phyloP scores from a whole-genome alignment of 2,329 filamentous ascomycete species.

The Calonectria pteridis region DNA sequence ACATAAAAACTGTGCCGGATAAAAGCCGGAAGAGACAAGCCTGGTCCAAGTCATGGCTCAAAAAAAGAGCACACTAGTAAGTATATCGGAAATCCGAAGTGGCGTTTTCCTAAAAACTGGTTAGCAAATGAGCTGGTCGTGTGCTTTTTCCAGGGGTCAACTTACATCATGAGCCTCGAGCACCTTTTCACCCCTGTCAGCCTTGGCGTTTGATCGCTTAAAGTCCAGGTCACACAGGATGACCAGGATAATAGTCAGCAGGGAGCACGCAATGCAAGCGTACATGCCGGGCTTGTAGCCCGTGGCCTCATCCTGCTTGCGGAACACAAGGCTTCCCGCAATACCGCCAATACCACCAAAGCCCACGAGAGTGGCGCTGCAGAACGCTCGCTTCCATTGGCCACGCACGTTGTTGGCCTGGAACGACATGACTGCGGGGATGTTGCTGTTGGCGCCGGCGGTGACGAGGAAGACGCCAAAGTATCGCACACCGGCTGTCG shows the following conservation, averaged over 20 bases:
- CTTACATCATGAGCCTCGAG: slow-evolving; percentile 65
- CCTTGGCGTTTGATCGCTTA: slow-evolving; percentile 59
- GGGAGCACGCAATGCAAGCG: slow-evolving; percentile 64
- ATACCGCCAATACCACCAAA: slow-evolving; percentile 86
- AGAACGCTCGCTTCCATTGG: slow-evolving; percentile 89
- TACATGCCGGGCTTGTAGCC: slow-evolving; percentile 68
- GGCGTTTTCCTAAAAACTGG: slow-evolving; percentile 41
- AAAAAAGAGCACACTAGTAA: slow-evolving; percentile 37
- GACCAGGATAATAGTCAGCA: slow-evolving; percentile 62
- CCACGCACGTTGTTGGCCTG: slow-evolving; percentile 91
- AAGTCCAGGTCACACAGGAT: slow-evolving; percentile 55
- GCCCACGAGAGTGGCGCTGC: slow-evolving; percentile 80
- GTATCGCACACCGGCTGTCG: slow-evolving; percentile 70
- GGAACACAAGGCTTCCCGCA: slow-evolving; percentile 79
- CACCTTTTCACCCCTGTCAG: slow-evolving; percentile 65
- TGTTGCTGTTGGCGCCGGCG: slow-evolving; percentile 81
- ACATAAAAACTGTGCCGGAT: background rate
- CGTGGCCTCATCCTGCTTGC: slow-evolving; percentile 64
- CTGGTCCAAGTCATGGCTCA: background rate
- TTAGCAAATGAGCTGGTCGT: slow-evolving; percentile 12
- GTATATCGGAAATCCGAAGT: slow-evolving; percentile 51
- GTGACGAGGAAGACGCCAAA: slow-evolving; percentile 83
- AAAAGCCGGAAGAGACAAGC: background rate
- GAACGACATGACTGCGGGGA: slow-evolving; percentile 81
- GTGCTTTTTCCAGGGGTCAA: slow-evolving; percentile 16